These are phyloP conservation scores for Ophiocordyceps camponoti-floridani DNA, from an alignment of 2,329 filamentous ascomycete genomes.

Conservation along the genomic window DNA sequence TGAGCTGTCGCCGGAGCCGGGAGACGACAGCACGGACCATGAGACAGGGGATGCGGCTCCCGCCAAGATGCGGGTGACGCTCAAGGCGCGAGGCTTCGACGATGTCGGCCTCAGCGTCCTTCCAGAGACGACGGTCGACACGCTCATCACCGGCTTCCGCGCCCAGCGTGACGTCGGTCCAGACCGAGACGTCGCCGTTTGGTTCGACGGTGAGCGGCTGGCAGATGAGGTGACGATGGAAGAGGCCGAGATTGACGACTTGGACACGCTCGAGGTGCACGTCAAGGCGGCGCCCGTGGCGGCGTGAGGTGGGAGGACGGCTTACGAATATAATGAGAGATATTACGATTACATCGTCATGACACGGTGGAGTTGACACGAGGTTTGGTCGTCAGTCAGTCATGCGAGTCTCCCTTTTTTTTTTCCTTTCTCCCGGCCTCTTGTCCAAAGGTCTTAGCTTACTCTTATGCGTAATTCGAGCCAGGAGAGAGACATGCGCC, in stretches of 20 bases:
- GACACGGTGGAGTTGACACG: no score
- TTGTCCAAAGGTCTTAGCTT: no score
- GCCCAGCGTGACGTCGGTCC: slow-evolving; percentile 29
- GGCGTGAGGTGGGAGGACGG: no score
- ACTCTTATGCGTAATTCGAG: no score
- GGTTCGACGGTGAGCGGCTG: slow-evolving; percentile 61
- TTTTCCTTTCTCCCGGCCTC: no score
- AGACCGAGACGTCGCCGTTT: slow-evolving; percentile 38
- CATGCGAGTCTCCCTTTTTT: no score
- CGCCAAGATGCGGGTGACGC: slow-evolving; percentile 29
- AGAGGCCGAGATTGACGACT: slow-evolving; percentile 55
- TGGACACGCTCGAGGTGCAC: slow-evolving; percentile 60
- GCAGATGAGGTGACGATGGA: slow-evolving; percentile 40
- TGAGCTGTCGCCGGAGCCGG: slow-evolving; percentile 15
- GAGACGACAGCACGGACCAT: slow-evolving; percentile 6
- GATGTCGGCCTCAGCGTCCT: slow-evolving; percentile 32
- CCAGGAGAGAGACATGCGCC: no score
- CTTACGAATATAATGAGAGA: not conserved
- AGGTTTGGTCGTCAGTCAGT: no score
- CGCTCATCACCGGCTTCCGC: slow-evolving; percentile 45
- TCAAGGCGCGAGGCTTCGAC: slow-evolving; percentile 33
- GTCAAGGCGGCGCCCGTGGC: slow-evolving; percentile 13
- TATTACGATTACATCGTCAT: no score
- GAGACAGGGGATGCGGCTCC: slow-evolving; percentile 7
- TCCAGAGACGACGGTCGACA: slow-evolving; percentile 38